Base-by-base conservation (phyloP, 805 yeast genomes). In the Schwanniomyces yamadae region DNA sequence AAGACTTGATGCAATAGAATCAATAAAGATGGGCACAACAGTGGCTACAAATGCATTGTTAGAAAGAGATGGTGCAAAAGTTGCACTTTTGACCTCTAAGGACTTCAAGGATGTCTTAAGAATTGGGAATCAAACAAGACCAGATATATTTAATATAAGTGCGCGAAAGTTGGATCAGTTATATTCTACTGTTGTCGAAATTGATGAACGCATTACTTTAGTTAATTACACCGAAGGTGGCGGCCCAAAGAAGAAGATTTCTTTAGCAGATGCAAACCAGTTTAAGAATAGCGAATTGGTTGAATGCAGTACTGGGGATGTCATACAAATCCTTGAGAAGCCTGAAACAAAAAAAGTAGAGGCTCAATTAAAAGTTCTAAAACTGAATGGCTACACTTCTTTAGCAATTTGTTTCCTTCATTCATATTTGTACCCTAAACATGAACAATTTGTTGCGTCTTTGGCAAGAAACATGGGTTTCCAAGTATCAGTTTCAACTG, bases 41-140 rank as follows among this genome's bases (percentile, higher is more conserved):
- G 93, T 89, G 8, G 98, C 99, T 2, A 91, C 98, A 6, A 91
- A 91, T 62, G 96, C 98, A 1, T 71, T 93, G 22, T 69, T 91
- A 41, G 98, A 91, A 54, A 73, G 98, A 44, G 89, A 89, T 54
- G 99, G 98, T 34, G 95, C 89, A 39, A 66, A 79, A 21, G 90
- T 95, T 48, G 95, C 93, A 1, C 70, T 91, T 40, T 60, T 90
- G 4, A 88, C 95, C 2, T 86, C 97, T 11, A 83, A 80, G 50
- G 99, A 97, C 0, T 91, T 88, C 61, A 78, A 77, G 47, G 97
- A 91, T 53, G 79, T 85, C 25, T 66, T 91, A 42, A 61, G 70
- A 2, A 90, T 91, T 47, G 98, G 98, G 2, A 89, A 87, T 53
- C 98, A 91, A 57, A 78, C 95, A 2, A 72, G 98, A 50, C 98